phyloP scores from a whole-genome alignment of 805 yeast genomes.

The Candida mattraensis region DNA sequence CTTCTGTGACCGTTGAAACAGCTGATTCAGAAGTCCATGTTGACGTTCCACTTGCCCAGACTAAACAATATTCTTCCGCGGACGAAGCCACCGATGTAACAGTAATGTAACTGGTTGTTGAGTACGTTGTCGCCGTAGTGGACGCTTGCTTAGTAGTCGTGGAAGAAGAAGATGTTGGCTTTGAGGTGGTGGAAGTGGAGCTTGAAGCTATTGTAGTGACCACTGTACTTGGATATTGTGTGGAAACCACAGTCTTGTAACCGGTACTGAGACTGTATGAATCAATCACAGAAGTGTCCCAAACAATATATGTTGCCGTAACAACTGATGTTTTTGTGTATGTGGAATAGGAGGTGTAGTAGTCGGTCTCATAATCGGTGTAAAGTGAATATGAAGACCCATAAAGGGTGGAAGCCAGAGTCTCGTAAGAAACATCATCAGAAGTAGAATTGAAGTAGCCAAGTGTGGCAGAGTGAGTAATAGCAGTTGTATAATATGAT shows the following conservation, averaged over 20 bases:
- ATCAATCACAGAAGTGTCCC: slow-evolving; percentile 10
- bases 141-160: background rate
- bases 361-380: slow-evolving; percentile 6
- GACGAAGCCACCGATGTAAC: slow-evolving; percentile 9
- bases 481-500: slow-evolving; percentile 9
- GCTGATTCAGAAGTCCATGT: slow-evolving; percentile 3
- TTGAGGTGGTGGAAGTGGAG: slow-evolving; percentile 2
- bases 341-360: slow-evolving; percentile 9
- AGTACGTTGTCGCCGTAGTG: slow-evolving; percentile 2
- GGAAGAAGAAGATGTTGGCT: slow-evolving; percentile 2
- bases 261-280: slow-evolving; percentile 15
- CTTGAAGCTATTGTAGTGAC: slow-evolving; percentile 3
- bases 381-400: slow-evolving; percentile 10
- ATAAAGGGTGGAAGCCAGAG: slow-evolving; percentile 5
- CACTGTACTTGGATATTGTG: slow-evolving; percentile 14
- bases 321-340: slow-evolving; percentile 2
- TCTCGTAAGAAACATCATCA: slow-evolving; percentile 4
- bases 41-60: slow-evolving; percentile 4
- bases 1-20: no score
- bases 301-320: slow-evolving; percentile 17
- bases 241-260: slow-evolving; percentile 13
- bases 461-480: slow-evolving; percentile 6
- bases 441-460: slow-evolving; percentile 17
- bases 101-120: slow-evolving; percentile 8
- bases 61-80: slow-evolving; percentile 5